These are phyloP conservation scores for Nannizzia gypsea DNA, from an alignment of 2,329 filamentous ascomycete species.

Conservation along the genomic window DNA sequence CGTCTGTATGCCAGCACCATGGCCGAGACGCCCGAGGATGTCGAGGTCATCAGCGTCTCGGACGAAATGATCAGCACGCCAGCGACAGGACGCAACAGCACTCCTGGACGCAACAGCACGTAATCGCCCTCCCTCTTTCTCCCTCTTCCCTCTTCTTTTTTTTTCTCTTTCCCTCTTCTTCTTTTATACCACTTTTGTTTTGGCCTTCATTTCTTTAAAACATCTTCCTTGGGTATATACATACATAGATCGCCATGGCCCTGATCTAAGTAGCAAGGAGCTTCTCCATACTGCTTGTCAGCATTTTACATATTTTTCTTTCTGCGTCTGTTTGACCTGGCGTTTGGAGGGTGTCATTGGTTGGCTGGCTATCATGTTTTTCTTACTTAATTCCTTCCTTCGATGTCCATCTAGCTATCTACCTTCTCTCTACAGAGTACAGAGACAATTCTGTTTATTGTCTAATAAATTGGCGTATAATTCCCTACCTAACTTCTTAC, in stretches of 20 bases:
- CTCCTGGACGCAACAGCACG: neutral
- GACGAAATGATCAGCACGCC: conserved; percentile 10
- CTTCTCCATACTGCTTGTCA: neutral
- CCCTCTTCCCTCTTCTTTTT: neutral
- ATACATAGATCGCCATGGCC: neutral
- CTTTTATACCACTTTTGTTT: neutral
- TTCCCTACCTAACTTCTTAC: neutral
- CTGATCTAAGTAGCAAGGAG: neutral
- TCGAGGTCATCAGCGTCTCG: conserved; percentile 9
- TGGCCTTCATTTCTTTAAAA: neutral
- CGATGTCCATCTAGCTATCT: neutral
- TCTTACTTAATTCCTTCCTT: neutral
- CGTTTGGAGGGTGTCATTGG: neutral
- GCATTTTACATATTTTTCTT: neutral
- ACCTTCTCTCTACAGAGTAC: neutral
- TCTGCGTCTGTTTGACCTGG: neutral
- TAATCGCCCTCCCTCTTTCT: neutral
- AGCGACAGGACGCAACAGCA: neutral
- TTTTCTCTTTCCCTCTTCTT: neutral
- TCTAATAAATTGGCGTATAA: neutral
- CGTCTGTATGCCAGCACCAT: conserved; percentile 22
- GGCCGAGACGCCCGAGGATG: conserved; percentile 12
- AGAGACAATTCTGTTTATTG: neutral
- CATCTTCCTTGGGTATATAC: neutral
- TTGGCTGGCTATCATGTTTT: neutral